Conservation (phyloP, 306 rosid species). For the Amphicarpaea edgeworthii region DNA sequence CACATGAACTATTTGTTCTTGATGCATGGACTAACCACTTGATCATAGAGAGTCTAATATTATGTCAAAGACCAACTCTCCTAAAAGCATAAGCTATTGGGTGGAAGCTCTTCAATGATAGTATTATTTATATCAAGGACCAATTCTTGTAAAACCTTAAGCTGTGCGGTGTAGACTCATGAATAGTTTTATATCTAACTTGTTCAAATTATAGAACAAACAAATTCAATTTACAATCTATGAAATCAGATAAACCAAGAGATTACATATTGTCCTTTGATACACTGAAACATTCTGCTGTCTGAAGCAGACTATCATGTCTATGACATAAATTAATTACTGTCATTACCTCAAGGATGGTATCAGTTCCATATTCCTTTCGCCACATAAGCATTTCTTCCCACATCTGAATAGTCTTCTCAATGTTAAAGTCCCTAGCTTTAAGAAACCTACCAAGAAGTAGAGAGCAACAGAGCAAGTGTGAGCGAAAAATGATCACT, state of each 20-base stretch:
- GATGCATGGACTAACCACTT: constrained; percentile 17
- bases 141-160: constrained; percentile 12
- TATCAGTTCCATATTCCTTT: constrained; percentile 88
- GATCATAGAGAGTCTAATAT: background rate
- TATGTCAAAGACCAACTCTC: background rate
- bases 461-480: background rate
- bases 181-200: constrained; percentile 1
- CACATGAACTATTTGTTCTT: background rate
- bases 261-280: background rate
- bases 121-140: constrained; percentile 2
- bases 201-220: constrained; percentile 11
- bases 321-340: constrained; percentile 31
- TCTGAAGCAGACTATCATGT: background rate
- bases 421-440: constrained; percentile 83
- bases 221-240: constrained; percentile 11
- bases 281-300: constrained; percentile 6
- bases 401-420: constrained; percentile 89
- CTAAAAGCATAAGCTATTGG: background rate
- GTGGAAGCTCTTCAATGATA: background rate
- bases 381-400: constrained; percentile 97
- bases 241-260: constrained; percentile 1
- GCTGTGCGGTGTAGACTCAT: constrained; percentile 1
- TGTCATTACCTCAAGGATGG: constrained; percentile 85
- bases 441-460: constrained; percentile 75
- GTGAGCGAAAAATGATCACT: constrained; percentile 4